These are phyloP conservation scores for Corylus americana DNA, from an alignment of 306 rosid species.

Conservation along the genomic window DNA sequence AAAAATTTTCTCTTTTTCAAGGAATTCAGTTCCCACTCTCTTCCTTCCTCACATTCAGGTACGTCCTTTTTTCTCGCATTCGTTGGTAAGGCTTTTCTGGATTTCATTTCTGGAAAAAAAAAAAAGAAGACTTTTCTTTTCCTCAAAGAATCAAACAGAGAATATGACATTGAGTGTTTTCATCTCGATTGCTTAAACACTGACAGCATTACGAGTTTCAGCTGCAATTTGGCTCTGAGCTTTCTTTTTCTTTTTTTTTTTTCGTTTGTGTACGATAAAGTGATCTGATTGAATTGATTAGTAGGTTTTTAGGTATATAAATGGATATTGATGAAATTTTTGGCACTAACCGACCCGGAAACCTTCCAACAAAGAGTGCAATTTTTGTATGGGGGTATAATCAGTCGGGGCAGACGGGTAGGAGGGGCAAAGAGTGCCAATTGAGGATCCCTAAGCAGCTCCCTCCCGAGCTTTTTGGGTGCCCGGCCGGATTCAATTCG, in stretches of 20 bases:
- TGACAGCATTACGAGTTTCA: background rate
- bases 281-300: constrained; percentile 6
- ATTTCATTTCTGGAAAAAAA: too few relatives aligned
- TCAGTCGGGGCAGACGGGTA: constrained; percentile 90
- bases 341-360: constrained; percentile 43
- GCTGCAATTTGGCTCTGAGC: background rate
- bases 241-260: background rate
- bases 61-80: background rate
- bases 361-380: constrained; percentile 71
- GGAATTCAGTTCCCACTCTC: background rate
- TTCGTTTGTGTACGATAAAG: background rate
- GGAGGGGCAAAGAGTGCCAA: constrained; percentile 66
- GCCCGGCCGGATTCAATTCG: constrained; percentile 67
- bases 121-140: background rate
- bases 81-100: background rate
- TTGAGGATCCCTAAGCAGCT: constrained; percentile 86
- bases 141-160: background rate
- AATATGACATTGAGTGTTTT: background rate
- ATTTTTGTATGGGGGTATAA: constrained; percentile 96
- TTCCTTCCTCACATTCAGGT: background rate
- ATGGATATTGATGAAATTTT: constrained; percentile 69
- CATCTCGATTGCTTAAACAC: background rate
- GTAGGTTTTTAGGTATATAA: constrained; percentile 23
- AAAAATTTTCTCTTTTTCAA: background rate
- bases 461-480: constrained; percentile 72